Conservation (phyloP, 2,329 filamentous ascomycete species). For the Alternaria gaisen region DNA sequence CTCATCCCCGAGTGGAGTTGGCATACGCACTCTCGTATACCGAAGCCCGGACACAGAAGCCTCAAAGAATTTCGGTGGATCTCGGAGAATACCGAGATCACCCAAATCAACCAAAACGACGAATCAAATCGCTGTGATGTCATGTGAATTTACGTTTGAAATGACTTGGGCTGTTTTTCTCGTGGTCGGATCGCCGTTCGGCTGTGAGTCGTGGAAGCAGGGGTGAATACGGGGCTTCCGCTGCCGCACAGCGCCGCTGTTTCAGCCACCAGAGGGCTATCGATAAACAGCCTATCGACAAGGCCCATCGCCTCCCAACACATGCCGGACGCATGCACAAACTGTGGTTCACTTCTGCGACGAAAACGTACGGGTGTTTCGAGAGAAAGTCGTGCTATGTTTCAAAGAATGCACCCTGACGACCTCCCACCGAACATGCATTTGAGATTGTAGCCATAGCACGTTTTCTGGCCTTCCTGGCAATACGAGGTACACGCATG, state of each 20-base stretch:
- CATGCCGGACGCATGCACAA: slow-evolving; percentile 8
- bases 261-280: slow-evolving; percentile 28
- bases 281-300: slow-evolving; percentile 26
- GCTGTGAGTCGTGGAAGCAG: slow-evolving; percentile 16
- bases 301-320: slow-evolving; percentile 21
- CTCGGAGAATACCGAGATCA: slow-evolving; percentile 15
- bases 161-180: slow-evolving; percentile 12
- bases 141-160: slow-evolving; percentile 18
- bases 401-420: slow-evolving; percentile 8
- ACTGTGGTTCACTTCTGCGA: slow-evolving; percentile 8
- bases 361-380: slow-evolving; percentile 5
- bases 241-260: slow-evolving; percentile 26
- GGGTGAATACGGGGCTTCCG: slow-evolving; percentile 16
- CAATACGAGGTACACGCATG: slow-evolving; percentile 6
- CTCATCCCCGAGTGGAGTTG: neutral
- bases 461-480: neutral
- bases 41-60: neutral
- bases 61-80: slow-evolving; percentile 9
- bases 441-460: neutral
- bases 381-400: slow-evolving; percentile 9
- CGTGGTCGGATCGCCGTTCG: slow-evolving; percentile 20
- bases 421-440: neutral
- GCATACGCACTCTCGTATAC: neutral
- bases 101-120: slow-evolving; percentile 10
- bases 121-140: slow-evolving; percentile 21